These are phyloP conservation scores for Nakaseomyces sp. DNA, from an alignment of 1,139 yeast genomes.

Conservation along the genomic window DNA sequence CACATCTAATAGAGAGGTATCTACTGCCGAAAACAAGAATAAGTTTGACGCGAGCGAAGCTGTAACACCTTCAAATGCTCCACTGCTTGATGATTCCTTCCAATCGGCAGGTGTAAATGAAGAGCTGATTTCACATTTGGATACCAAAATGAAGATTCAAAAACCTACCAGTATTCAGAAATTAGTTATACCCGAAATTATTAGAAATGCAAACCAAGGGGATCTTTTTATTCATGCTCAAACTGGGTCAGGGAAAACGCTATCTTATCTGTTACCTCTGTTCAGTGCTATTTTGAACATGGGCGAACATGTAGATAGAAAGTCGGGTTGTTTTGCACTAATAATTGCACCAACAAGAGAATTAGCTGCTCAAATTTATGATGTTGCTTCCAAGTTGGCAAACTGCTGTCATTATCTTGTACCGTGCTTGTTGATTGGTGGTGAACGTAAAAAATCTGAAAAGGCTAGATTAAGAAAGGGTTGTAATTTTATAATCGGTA, in stretches of 20 bases:
- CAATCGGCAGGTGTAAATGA: conserved; percentile 61
- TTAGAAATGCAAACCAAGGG: conserved; percentile 33
- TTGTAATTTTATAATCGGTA: conserved; percentile 77
- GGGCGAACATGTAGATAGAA: conserved; percentile 46
- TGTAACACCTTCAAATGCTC: conserved; percentile 72
- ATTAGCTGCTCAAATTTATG: conserved; percentile 82
- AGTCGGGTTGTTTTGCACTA: conserved; percentile 81
- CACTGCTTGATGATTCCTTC: conserved; percentile 51
- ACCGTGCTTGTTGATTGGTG: conserved; percentile 91
- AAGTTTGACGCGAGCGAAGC: conserved; percentile 27
- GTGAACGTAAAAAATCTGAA: conserved; percentile 87
- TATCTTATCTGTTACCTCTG: conserved; percentile 81
- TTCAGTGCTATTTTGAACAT: conserved; percentile 38
- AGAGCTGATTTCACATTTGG: conserved; percentile 44
- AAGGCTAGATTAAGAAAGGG: conserved; percentile 88
- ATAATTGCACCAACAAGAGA: conserved; percentile 91
- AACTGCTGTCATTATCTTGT: conserved; percentile 75
- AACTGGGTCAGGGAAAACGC: conserved; percentile 92
- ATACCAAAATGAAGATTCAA: conserved; percentile 47
- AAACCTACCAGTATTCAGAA: conserved; percentile 85
- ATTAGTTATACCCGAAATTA: conserved; percentile 64
- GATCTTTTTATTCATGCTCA: conserved; percentile 89
- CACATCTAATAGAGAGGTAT: conserved; percentile 53
- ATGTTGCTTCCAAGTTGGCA: conserved; percentile 62
- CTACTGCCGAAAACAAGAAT: conserved; percentile 24